phyloP scores from a whole-genome alignment of 2,329 filamentous ascomycete genomes.

The Drechslerella stenobrocha region DNA sequence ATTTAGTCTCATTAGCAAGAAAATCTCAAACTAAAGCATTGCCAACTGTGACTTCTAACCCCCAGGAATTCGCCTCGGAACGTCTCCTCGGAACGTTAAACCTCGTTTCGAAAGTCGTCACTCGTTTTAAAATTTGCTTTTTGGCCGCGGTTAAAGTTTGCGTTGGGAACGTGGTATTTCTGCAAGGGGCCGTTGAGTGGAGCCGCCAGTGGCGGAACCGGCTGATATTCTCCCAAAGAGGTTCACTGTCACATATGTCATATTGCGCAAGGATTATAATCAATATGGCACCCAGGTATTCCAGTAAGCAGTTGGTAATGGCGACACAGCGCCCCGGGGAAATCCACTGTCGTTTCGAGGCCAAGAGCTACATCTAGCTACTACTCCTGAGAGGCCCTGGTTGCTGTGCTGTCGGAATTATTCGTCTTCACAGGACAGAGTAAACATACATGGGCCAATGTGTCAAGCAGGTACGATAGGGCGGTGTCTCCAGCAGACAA shows the following conservation, averaged over 20 bases:
- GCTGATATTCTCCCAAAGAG: slow-evolving; percentile 28
- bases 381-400: background rate
- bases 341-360: too few species aligned
- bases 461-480: background rate
- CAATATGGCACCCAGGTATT: background rate
- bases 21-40: too few species aligned
- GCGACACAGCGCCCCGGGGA: too few species aligned
- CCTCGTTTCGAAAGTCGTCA: too few species aligned
- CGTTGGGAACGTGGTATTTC: slow-evolving; percentile 47
- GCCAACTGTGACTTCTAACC: too few species aligned
- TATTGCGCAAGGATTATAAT: background rate
- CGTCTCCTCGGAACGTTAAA: too few species aligned
- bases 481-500: background rate
- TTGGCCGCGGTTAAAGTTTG: too few species aligned
- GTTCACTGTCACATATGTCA: slow-evolving; percentile 10
- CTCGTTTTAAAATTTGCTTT: too few species aligned
- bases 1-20: too few species aligned
- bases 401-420: background rate
- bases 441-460: slow-evolving; percentile 2
- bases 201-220: slow-evolving; percentile 18
- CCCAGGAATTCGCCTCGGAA: too few species aligned
- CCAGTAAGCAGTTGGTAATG: too few species aligned
- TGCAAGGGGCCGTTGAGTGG: slow-evolving; percentile 18
- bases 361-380: too few species aligned
- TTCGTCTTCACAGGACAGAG: background rate